These are phyloP conservation scores for Populus deltoides DNA, from an alignment of 345 rosid species.

Conservation along the genomic window DNA sequence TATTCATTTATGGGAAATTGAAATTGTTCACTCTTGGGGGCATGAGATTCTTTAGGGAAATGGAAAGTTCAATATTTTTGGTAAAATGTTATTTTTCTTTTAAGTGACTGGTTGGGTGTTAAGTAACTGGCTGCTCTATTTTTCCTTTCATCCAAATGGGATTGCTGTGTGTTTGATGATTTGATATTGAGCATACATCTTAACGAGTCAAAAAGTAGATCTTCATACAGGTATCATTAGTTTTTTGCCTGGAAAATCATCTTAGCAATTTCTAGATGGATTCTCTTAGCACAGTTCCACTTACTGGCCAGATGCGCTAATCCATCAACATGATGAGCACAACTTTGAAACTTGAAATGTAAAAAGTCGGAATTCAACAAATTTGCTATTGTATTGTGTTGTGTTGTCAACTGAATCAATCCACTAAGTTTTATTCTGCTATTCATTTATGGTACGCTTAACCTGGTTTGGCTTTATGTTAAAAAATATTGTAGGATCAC, in stretches of 20 bases:
- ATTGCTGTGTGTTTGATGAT: not conserved
- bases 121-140: not conserved
- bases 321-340: not conserved
- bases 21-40: not conserved
- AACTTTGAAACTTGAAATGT: not conserved
- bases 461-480: slow-evolving; percentile 2
- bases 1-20: not conserved
- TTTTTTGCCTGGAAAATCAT: not conserved
- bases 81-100: not conserved
- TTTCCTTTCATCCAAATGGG: not conserved
- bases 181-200: not conserved
- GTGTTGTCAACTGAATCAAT: not conserved
- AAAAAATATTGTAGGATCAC: slow-evolving; percentile 58
- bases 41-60: not conserved
- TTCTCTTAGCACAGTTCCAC: not conserved
- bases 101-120: too few relatives aligned
- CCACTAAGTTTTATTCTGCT: not conserved
- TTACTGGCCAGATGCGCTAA: not conserved
- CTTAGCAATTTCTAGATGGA: not conserved
- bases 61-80: not conserved
- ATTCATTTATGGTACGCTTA: not conserved
- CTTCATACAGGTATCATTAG: not conserved
- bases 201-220: not conserved
- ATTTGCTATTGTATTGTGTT: not conserved
- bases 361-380: not conserved